Evolutionary conservation across 441 rosid genomes (phyloP), one percentile per base, ranked within the genome.

Genomic region (Flueggea neowawraea): DNA sequence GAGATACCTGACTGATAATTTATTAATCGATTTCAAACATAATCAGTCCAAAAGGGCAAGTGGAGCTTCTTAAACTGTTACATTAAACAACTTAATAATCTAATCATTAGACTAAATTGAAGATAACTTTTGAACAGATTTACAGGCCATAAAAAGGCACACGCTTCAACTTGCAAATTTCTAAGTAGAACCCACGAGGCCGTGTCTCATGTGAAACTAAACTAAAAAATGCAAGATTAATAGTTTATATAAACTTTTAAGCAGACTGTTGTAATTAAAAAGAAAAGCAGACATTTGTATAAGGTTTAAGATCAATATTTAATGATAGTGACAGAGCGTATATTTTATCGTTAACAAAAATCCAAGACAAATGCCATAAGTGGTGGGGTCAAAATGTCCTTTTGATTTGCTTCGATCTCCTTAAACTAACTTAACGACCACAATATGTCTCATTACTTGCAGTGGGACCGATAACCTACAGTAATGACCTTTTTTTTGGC

Each of bases 371-470:
- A 15, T 11, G 31, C 43, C 14, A 55, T 58, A 51, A 16, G 65
- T 48, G 55, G 72, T 32, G 33, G 70, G 68, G 70, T 72, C 64
- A 47, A 65, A 36, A 41, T 61, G 17, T 45, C 39, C 39, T 0
- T 10, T 56, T 22, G 49, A 12, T 41, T 33, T 61, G 58, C 58
- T 69, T 15, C 36, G 7, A 36, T 36, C 9, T 36, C 62, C 47
- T 16, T 50, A 64, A 80, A 76, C 80, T 65, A 72, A 72, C 84
- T 72, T 67, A 74, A 77, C 82, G 60, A 54, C 74, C 78, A 63
- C 58, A n/a, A n/a, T n/a, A n/a, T n/a, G n/a, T n/a, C n/a, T n/a
- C n/a, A 32, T 22, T 10, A 43, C 6, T 60, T 28, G 58, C 43
- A 44, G 55, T 64, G 74, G 70, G 61, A 50, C 73, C 73, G 16